Base-by-base conservation (phyloP, 495 filamentous ascomycete species). In the Darksidea phi region DNA sequence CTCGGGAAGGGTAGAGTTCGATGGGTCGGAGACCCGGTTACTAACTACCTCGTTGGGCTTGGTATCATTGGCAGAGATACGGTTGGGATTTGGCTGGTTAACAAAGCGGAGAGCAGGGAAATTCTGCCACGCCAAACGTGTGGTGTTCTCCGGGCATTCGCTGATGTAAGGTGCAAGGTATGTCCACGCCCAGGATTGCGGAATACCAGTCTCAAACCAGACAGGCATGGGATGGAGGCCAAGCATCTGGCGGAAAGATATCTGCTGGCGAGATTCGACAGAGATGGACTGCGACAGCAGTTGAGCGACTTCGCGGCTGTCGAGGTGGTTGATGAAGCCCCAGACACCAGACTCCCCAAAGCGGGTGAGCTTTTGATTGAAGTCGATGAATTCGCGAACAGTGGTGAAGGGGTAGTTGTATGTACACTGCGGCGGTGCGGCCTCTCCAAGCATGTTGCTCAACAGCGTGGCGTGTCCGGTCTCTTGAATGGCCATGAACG, bases 401-500 rank as follows among this genome's bases (percentile, higher is more conserved):
- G 83, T 92, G 34, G 76, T 82, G 64, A 84, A 90, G 1, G 90
- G 89, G 69, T 95, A 95, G 74, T 91, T 83, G 73, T 95, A 95
- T 6, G 76, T 80, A 74, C 91, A 95, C 70, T 89, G 84, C 26
- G 79, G 76, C 0, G 91, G 89, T 0, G 88, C 86, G n/a, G 81
- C 77, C 7, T 80, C 69, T 20, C 91, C 91, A 8, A 96, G 82
- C 69, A 95, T 90, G 75, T 94, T 94, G 72, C 79, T 86, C 32
- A 95, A 70, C 34, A 93, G 75, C 0, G 86, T 90, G 3, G 87
- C 84, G 73, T 96, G 91, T 1, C 90, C 91, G 54, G 85, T 73
- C 71, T 95, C 91, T 71, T 96, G 91, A 38, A 90, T 73, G 1
- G 88, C 89, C 91, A 95, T 95, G 75, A 87, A 93, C 50, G 87